These are phyloP conservation scores for Triticum aestivum DNA, from an alignment of 176 grass and related monocot species.

Conservation along the genomic window DNA sequence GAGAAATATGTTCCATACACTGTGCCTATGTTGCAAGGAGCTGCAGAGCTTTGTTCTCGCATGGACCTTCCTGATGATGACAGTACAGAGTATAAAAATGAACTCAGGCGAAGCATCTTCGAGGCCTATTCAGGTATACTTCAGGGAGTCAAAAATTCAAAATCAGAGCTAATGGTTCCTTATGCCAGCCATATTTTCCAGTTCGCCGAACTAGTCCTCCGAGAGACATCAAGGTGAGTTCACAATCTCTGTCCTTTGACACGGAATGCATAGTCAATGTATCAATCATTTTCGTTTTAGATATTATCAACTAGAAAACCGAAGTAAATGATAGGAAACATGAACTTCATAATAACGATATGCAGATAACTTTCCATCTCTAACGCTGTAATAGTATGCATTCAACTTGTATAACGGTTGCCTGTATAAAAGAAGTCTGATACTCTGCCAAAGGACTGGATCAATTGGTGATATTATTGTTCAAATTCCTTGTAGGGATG, in stretches of 20 bases:
- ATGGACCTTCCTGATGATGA: conserved; percentile 56
- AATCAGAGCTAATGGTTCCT: conserved; percentile 66
- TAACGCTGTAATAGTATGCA: neutral
- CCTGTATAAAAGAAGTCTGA: neutral
- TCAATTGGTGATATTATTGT: conserved; percentile 10
- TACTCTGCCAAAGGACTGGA: conserved; percentile 1
- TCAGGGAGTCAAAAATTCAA: conserved; percentile 64
- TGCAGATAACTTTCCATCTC: neutral
- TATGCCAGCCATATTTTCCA: conserved; percentile 52
- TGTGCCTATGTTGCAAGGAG: conserved; percentile 62
- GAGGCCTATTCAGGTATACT: conserved; percentile 79
- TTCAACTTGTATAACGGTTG: neutral
- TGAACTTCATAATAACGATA: neutral
- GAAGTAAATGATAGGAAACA: neutral
- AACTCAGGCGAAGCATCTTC: conserved; percentile 60
- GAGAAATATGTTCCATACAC: conserved; percentile 62
- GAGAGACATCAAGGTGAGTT: conserved; percentile 55
- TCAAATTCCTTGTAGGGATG: conserved; percentile 42
- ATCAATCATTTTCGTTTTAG: neutral
- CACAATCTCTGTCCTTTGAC: neutral
- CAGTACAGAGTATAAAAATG: conserved; percentile 54
- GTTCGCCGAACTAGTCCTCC: conserved; percentile 59
- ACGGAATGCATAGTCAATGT: neutral
- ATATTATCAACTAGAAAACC: neutral
- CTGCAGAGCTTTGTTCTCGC: conserved; percentile 46